These are phyloP conservation scores for Backusella morwellensis DNA, from an alignment of 192 early-diverging fungal species.

Conservation along the genomic window DNA sequence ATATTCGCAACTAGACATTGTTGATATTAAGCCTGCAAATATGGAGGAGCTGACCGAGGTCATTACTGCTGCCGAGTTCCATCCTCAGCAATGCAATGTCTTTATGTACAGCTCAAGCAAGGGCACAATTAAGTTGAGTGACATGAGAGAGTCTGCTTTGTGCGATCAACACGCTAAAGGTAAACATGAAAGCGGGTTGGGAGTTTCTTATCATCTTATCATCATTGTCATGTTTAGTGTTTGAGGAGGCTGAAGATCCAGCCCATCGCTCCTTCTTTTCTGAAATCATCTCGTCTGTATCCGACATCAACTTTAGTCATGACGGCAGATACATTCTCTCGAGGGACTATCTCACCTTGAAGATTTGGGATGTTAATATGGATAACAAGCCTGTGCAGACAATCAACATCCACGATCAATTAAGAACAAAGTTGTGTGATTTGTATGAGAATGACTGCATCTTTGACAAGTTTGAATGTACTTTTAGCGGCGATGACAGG, in stretches of 20 bases:
- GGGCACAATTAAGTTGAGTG: slow-evolving; percentile 95
- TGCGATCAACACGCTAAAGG: slow-evolving; percentile 93
- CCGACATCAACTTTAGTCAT: slow-evolving; percentile 93
- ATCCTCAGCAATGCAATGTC: slow-evolving; percentile 92
- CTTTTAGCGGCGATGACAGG: slow-evolving; percentile 91
- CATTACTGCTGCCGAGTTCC: slow-evolving; percentile 98
- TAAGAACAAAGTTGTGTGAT: slow-evolving; percentile 94
- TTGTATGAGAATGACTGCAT: slow-evolving; percentile 99
- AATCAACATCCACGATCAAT: slow-evolving; percentile 95
- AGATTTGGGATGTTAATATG: slow-evolving; percentile 99
- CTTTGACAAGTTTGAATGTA: slow-evolving; percentile 99
- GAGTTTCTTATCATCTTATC: not conserved
- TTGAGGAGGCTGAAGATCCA: slow-evolving; percentile 95
- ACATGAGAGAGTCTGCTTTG: slow-evolving; percentile 93
- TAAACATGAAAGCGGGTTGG: slow-evolving; percentile 31
- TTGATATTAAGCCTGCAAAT: slow-evolving; percentile 99
- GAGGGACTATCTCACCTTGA: slow-evolving; percentile 95
- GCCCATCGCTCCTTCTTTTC: slow-evolving; percentile 97
- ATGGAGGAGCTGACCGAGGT: slow-evolving; percentile 99
- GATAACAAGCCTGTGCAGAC: slow-evolving; percentile 88
- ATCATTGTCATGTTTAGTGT: slow-evolving; percentile 48
- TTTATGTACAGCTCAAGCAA: slow-evolving; percentile 99
- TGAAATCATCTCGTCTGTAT: slow-evolving; percentile 98
- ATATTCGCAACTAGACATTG: slow-evolving; percentile 71
- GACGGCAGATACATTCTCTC: slow-evolving; percentile 97